A percentile compares a stretch with the other conserved stretches of the same genome.
These are phyloP conservation scores for Ceratobasidium sp. DNA, from an alignment of 1,284 basidiomycete species.

Conservation along the genomic window DNA sequence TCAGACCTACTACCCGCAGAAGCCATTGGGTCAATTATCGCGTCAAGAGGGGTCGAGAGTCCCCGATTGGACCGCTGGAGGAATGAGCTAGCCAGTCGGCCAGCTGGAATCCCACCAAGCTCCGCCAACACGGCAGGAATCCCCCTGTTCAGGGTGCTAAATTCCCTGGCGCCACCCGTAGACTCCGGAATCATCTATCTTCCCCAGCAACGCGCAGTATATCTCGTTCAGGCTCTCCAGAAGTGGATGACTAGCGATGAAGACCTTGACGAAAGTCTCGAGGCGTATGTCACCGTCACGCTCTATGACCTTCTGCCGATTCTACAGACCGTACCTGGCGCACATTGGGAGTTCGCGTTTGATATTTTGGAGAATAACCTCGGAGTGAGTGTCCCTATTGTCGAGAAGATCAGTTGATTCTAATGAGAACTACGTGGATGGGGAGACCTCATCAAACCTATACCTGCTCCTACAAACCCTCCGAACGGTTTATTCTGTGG, in stretches of 20 bases:
- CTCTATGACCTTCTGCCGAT: slow-evolving; percentile 87
- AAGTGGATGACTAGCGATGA: slow-evolving; percentile 83
- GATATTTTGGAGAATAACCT: slow-evolving; percentile 91
- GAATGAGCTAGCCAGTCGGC: slow-evolving; percentile 87
- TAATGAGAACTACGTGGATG: slow-evolving; percentile 17
- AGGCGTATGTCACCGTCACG: slow-evolving; percentile 80
- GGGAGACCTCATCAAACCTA: slow-evolving; percentile 5
- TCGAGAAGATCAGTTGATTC: neutral
- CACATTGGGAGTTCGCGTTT: slow-evolving; percentile 93
- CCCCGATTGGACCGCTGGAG: slow-evolving; percentile 83
- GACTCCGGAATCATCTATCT: slow-evolving; percentile 89
- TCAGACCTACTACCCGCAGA: slow-evolving; percentile 76
- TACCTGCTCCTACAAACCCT: slow-evolving; percentile 73
- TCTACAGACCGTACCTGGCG: slow-evolving; percentile 86
- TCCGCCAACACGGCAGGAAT: slow-evolving; percentile 79
- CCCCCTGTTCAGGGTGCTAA: slow-evolving; percentile 75
- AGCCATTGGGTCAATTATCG: slow-evolving; percentile 73
- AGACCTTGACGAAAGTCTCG: slow-evolving; percentile 75
- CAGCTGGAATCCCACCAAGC: slow-evolving; percentile 75
- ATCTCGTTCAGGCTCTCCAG: slow-evolving; percentile 88
- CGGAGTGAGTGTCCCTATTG: slow-evolving; percentile 67
- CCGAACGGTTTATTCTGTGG: slow-evolving; percentile 73
- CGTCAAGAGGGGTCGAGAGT: slow-evolving; percentile 73
- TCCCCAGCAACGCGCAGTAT: slow-evolving; percentile 87
- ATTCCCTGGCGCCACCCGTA: slow-evolving; percentile 79